Evolutionary conservation across 257 asterid genomes (phyloP).

Genomic region (Orobanche coerulescens): DNA sequence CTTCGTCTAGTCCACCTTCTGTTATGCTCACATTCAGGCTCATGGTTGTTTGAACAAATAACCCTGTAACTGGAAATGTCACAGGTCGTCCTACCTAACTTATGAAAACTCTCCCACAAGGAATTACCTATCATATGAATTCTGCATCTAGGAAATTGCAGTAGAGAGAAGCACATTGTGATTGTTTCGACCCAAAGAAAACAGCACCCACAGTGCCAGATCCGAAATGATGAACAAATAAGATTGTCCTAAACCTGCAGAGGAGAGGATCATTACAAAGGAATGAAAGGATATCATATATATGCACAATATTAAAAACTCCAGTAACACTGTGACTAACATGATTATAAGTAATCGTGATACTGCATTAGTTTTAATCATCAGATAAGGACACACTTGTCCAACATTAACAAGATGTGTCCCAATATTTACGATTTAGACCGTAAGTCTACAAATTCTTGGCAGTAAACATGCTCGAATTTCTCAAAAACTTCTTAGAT

Average conservation of each 20-base stretch:
- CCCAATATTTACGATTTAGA: background rate
- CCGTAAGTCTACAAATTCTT: background rate
- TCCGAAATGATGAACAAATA: constrained; percentile 5
- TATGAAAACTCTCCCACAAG: constrained; percentile 46
- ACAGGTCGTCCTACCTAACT: constrained; percentile 30
- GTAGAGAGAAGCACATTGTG: constrained; percentile 76
- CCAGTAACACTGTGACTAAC: background rate
- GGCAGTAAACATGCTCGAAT: background rate
- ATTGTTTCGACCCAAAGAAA: constrained; percentile 45
- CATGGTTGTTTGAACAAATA: constrained; percentile 44
- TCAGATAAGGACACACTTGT: background rate
- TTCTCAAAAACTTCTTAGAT: background rate
- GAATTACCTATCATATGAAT: constrained; percentile 50
- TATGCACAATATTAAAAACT: constrained; percentile 3
- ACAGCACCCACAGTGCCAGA: constrained; percentile 14
- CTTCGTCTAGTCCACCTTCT: constrained; percentile 48
- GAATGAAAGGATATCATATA: background rate
- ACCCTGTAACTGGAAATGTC: constrained; percentile 35
- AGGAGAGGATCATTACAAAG: constrained; percentile 12
- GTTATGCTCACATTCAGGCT: constrained; percentile 50
- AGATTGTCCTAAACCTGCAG: constrained; percentile 40
- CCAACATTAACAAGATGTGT: background rate
- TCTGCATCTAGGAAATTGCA: constrained; percentile 60
- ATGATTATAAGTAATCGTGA: background rate
- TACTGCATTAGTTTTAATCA: background rate